Percentiles rank a stretch among this genome's conserved stretches.
Evolutionary conservation across 1,284 basidiomycete genomes (phyloP).

Genomic region (Testicularia cyperi): DNA sequence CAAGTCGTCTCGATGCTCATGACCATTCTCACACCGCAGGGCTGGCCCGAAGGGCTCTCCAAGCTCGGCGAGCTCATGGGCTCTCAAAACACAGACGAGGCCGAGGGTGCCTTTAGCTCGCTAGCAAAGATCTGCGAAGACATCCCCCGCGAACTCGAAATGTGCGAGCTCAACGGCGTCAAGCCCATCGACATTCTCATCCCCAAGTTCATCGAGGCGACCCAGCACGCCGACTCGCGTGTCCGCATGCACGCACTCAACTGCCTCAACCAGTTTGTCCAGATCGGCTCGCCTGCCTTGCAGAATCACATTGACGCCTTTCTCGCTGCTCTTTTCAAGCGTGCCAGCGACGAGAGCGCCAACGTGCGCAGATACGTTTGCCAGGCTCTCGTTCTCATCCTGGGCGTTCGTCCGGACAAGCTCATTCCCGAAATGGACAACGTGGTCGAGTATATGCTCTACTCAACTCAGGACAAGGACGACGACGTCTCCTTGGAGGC

Average conservation of each 20-base stretch:
- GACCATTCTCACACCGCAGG: constrained; percentile 50
- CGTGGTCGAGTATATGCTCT: constrained; percentile 98
- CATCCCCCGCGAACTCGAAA: constrained; percentile 88
- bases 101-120: constrained; percentile 82
- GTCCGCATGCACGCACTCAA: constrained; percentile 92
- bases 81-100: constrained; percentile 45
- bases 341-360: constrained; percentile 88
- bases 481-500: constrained; percentile 68
- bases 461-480: constrained; percentile 94
- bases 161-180: constrained; percentile 73
- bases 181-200: constrained; percentile 62
- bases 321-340: constrained; percentile 88
- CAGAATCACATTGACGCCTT: constrained; percentile 84
- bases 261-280: constrained; percentile 87
- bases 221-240: constrained; percentile 75
- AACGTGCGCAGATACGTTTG: constrained; percentile 93
- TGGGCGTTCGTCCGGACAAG: constrained; percentile 90
- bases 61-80: constrained; percentile 50
- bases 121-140: constrained; percentile 96
- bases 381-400: constrained; percentile 87
- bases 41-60: constrained; percentile 55
- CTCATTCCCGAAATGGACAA: constrained; percentile 93
- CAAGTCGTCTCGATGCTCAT: constrained; percentile 59
- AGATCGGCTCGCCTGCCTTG: constrained; percentile 73
- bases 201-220: constrained; percentile 78